Evolutionary conservation across 2,329 filamentous ascomycete species (phyloP), one percentile per base, ranked within the genome.

Genomic region (Colletotrichum karsti): DNA sequence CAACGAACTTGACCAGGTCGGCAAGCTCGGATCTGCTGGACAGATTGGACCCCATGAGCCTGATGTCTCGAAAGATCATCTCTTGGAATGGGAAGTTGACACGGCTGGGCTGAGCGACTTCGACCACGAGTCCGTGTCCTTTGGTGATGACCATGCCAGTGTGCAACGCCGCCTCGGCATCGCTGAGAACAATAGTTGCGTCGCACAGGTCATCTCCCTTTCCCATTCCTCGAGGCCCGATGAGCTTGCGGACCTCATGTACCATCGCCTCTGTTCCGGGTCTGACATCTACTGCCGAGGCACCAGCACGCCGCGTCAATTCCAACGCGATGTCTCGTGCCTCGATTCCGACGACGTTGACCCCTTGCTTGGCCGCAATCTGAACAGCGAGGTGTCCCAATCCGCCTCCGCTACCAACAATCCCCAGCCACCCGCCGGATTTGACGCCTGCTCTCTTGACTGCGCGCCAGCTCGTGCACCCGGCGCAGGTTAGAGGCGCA

Each of bases 331-430:
- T 83, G 57, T 89, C 86, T 48, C 87, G 76, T 26, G 86, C 87
- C 75, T 95, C 93, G 71, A 95, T 92, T 69, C 89, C 92, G 74
- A 95, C 89, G 60, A 88, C 83, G 60, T 87, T 84, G 55, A 94
- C 81, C 62, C 93, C 92, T 92, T 95, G 94, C n/a, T 92, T 93
- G 78, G 90, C 91, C 35, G 92, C 92, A 78, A 94, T 95, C 81
- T 95, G 93, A 72, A 90, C 84, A 7, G 92, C 92, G 70, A 94
- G 83, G 28, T 75, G 72, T 26, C 92, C 92, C 41, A 94, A 84
- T 63, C 92, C 92, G 77, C 92, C 92, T 70, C 92, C 92, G 22
- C 91, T 92, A 76, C 92, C 92, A 58, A 92, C 90, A 71, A 94
- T 90, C 59, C 91, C 91, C 22, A 94, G 87, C 48, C 85, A 91